A percentile compares a stretch with the other conserved stretches of the same genome.
Conservation (phyloP, 2,329 filamentous ascomycete genomes). For the Xylariaceae sp. region DNA sequence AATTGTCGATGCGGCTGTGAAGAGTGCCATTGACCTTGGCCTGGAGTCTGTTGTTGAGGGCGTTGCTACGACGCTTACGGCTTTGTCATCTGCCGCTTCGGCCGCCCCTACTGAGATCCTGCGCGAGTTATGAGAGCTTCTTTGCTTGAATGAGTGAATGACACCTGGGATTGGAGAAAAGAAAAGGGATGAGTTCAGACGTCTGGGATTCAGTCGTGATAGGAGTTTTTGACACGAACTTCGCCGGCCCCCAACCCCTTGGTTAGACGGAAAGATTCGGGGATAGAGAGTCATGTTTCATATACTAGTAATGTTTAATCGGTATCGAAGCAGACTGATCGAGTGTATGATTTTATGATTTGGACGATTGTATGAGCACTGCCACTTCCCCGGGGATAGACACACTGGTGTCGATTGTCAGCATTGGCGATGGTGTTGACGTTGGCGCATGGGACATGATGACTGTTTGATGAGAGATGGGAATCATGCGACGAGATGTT, state of each 20-base stretch:
- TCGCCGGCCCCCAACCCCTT: too few species aligned
- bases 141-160: too few species aligned
- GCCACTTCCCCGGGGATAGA: too few species aligned
- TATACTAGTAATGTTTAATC: slow-evolving; percentile 27
- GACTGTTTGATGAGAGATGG: too few species aligned
- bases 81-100: slow-evolving; percentile 17
- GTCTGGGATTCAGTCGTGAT: too few species aligned
- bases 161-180: neutral
- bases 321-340: slow-evolving; percentile 5
- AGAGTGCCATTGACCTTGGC: slow-evolving; percentile 39
- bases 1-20: slow-evolving; percentile 38
- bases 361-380: neutral
- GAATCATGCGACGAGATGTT: neutral
- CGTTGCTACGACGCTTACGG: too few species aligned
- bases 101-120: slow-evolving; percentile 27
- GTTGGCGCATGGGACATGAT: slow-evolving; percentile 2
- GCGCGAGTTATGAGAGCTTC: slow-evolving; percentile 35
- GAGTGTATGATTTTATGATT: neutral
- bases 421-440: neutral
- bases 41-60: slow-evolving; percentile 29
- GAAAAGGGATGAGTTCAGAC: neutral
- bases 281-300: neutral
- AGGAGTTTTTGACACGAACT: too few species aligned
- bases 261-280: neutral
- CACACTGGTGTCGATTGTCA: too few species aligned